Base-by-base conservation (phyloP, 2,329 filamentous ascomycete genomes). In the Colletotrichum sp. region DNA sequence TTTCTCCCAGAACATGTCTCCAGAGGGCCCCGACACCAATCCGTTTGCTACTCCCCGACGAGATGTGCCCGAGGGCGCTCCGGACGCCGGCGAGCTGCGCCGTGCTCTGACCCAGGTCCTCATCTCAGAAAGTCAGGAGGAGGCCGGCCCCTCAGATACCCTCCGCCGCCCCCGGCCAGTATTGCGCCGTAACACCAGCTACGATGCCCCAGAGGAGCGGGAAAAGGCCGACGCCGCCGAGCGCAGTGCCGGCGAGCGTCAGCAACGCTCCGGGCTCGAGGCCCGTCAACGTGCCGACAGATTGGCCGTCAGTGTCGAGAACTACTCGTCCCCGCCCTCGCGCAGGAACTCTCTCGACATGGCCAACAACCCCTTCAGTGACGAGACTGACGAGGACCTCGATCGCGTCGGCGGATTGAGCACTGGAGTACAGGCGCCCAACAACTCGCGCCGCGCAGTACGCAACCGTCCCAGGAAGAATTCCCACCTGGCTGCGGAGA, bases 161-260 rank as follows among this genome's bases (percentile, higher is more conserved):
- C 64, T 30, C 74, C 80, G 56, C 78, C 78, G 60, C 10, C 84
- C 84, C 13, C 82, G 84, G 56, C 85, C 85, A 28, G 85, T 83
- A 13, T 78, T 87, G n/a, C 81, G 85, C 77, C 84, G 85, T 55
- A 87, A 86, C 77, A 87, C 85, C 56, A 87, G 85, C 77, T 87
- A 87, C 71, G 84, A 86, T 71, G 85, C 79, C 15, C 85, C 85
- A 2, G 81, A 83, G 77, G 85, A 87, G 79, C 80, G 83, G 12
- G 81, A 87, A 76, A 82, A 81, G 77, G 85, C 85, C 30, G 85
- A 87, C 72, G 79, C 80, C 52, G 85, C 85, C 12, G 85, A 87
- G 79, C 80, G 82, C 48, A 79, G 77, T 66, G 81, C 83, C n/a
- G 83, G 81, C 4, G 79, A 85, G 77, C 83, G 85, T 8, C 83